Evolutionary conservation across 2,329 filamentous ascomycete genomes (phyloP).

Genomic region (Arthrinium phaeospermum): DNA sequence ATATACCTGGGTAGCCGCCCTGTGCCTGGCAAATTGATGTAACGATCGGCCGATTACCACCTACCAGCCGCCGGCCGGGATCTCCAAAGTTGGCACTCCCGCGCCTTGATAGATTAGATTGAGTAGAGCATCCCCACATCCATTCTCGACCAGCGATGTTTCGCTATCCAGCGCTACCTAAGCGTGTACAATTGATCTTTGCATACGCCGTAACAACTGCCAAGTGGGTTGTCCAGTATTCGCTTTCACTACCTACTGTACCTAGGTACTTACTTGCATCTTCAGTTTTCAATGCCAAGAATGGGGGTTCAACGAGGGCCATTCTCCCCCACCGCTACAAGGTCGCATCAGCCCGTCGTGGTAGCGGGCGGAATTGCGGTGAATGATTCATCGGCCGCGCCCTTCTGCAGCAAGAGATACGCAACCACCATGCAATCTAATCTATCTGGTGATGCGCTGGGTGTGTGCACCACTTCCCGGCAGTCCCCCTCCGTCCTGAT

Average conservation of each 20-base stretch:
- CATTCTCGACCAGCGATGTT: background rate
- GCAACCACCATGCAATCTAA: conserved; percentile 7
- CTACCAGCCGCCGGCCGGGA: background rate
- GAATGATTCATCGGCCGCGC: conserved; percentile 16
- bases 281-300: no score
- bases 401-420: conserved; percentile 4
- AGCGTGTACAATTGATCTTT: background rate
- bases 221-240: background rate
- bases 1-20: background rate
- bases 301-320: background rate
- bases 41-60: conserved; percentile 3
- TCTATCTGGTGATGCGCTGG: background rate
- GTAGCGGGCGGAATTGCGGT: conserved; percentile 18
- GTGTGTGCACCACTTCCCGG: background rate
- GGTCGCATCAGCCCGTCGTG: conserved; percentile 4
- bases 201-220: background rate
- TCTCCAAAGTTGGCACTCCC: conserved; percentile 9
- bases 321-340: conserved; percentile 2
- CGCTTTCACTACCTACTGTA: no score
- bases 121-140: background rate
- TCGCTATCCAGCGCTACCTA: background rate
- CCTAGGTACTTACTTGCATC: no score
- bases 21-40: background rate
- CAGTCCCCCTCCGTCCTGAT: background rate
- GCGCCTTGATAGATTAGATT: background rate